These are phyloP conservation scores for Earliella scabrosa DNA, from an alignment of 1,284 basidiomycete species.

Conservation along the genomic window DNA sequence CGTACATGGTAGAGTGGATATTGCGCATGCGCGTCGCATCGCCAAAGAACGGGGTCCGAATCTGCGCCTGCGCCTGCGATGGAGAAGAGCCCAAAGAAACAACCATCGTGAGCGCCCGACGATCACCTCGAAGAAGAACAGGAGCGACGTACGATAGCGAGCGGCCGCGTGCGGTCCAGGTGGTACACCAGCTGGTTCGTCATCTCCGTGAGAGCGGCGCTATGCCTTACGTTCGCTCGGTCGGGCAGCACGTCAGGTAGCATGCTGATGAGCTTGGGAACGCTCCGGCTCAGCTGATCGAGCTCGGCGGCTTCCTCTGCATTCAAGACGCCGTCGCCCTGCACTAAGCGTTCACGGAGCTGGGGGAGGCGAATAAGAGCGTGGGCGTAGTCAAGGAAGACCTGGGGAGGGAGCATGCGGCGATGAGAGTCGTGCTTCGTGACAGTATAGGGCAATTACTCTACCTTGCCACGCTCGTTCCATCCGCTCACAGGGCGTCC, in stretches of 20 bases:
- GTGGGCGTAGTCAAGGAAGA: slow-evolving; percentile 71
- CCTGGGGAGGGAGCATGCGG: slow-evolving; percentile 43
- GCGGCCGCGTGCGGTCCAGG: slow-evolving; percentile 62
- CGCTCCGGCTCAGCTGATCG: slow-evolving; percentile 58
- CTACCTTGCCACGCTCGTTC: slow-evolving; percentile 81
- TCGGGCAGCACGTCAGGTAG: slow-evolving; percentile 72
- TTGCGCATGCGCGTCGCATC: slow-evolving; percentile 56
- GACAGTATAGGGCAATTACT: too few species aligned
- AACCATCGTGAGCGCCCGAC: not conserved
- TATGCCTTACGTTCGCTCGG: slow-evolving; percentile 61
- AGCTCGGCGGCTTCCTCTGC: slow-evolving; percentile 55
- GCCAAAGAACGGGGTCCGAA: slow-evolving; percentile 46
- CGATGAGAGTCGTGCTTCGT: too few species aligned
- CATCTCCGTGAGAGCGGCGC: slow-evolving; percentile 77
- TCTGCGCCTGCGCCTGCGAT: slow-evolving; percentile 41
- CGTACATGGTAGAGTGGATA: slow-evolving; percentile 52
- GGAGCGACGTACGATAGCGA: slow-evolving; percentile 57
- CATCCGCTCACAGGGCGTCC: slow-evolving; percentile 71
- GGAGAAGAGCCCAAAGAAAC: not conserved
- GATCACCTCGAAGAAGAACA: slow-evolving; percentile 14
- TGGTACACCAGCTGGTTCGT: slow-evolving; percentile 62
- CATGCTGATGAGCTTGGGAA: slow-evolving; percentile 71
- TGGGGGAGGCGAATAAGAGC: slow-evolving; percentile 66
- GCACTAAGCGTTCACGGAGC: slow-evolving; percentile 51
- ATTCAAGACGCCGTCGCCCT: slow-evolving; percentile 48